These are phyloP conservation scores for Neltuma alba DNA, from an alignment of 306 rosid genomes.

Conservation along the genomic window DNA sequence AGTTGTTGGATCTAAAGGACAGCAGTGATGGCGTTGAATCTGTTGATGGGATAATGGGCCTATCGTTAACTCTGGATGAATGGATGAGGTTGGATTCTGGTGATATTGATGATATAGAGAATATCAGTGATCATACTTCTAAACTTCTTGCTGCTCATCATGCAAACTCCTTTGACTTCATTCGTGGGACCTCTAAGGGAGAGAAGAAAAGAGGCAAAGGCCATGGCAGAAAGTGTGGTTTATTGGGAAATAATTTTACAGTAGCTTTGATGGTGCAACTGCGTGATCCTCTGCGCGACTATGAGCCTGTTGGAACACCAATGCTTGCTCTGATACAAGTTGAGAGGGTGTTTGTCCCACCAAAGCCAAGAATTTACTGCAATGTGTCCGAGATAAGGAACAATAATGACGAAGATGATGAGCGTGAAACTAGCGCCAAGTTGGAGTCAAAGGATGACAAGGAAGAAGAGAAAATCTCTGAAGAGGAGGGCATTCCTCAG, in stretches of 20 bases:
- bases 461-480: constrained; percentile 45
- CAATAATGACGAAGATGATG: constrained; percentile 49
- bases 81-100: constrained; percentile 95
- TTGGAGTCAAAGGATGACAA: constrained; percentile 46
- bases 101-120: constrained; percentile 76
- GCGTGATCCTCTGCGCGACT: constrained; percentile 82
- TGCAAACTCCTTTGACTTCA: constrained; percentile 70
- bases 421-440: constrained; percentile 41
- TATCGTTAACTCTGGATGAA: constrained; percentile 87
- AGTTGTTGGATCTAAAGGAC: constrained; percentile 66
- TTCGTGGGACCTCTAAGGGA: constrained; percentile 58
- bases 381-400: constrained; percentile 52
- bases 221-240: constrained; percentile 62
- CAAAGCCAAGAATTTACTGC: constrained; percentile 68
- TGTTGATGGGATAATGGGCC: constrained; percentile 78
- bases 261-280: constrained; percentile 90
- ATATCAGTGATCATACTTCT: constrained; percentile 79
- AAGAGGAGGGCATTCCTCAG: constrained; percentile 69
- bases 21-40: constrained; percentile 38
- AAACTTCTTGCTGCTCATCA: constrained; percentile 90
- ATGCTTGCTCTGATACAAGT: constrained; percentile 93
- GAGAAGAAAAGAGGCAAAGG: constrained; percentile 66
- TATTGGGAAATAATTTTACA: constrained; percentile 85
- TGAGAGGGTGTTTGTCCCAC: constrained; percentile 82
- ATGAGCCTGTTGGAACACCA: constrained; percentile 86